phyloP scores from a whole-genome alignment of 129 eudicot genomes.

The Oenanthe sinensis region DNA sequence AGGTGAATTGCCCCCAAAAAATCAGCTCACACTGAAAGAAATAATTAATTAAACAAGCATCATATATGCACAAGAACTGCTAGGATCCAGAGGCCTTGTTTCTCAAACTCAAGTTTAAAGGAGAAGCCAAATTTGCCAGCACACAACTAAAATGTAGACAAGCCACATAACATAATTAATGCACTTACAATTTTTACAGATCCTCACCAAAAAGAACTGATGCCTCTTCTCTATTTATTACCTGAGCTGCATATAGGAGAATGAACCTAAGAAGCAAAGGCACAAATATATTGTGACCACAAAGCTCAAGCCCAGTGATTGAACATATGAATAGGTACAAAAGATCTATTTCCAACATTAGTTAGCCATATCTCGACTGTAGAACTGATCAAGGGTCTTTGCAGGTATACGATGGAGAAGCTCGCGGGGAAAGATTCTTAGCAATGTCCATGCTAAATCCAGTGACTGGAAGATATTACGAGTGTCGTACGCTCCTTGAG shows the following conservation, averaged over 20 bases:
- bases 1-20: too few species aligned
- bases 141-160: too few species aligned
- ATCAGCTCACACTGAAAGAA: too few species aligned
- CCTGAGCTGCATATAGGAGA: background rate
- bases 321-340: background rate
- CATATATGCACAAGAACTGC: too few species aligned
- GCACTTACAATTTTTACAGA: too few species aligned
- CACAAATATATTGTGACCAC: background rate
- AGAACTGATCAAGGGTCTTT: constrained; percentile 80
- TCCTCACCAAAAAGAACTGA: too few species aligned
- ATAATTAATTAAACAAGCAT: too few species aligned
- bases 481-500: constrained; percentile 99
- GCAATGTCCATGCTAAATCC: constrained; percentile 91
- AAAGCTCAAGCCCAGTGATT: background rate
- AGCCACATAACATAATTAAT: too few species aligned
- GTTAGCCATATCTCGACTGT: constrained; percentile 80
- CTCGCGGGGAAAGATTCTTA: constrained; percentile 95
- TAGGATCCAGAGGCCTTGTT: too few species aligned
- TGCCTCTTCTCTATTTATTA: background rate
- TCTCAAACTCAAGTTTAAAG: too few species aligned
- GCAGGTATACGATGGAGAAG: constrained; percentile 99
- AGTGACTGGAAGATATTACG: constrained; percentile 93
- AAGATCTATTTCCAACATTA: constrained; percentile 1
- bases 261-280: background rate
- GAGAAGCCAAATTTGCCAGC: too few species aligned